Percentiles rank a stretch among this genome's conserved stretches.
Evolutionary conservation across 108 stramenopile species (phyloP).

Genomic region (Cyclotella sp.): DNA sequence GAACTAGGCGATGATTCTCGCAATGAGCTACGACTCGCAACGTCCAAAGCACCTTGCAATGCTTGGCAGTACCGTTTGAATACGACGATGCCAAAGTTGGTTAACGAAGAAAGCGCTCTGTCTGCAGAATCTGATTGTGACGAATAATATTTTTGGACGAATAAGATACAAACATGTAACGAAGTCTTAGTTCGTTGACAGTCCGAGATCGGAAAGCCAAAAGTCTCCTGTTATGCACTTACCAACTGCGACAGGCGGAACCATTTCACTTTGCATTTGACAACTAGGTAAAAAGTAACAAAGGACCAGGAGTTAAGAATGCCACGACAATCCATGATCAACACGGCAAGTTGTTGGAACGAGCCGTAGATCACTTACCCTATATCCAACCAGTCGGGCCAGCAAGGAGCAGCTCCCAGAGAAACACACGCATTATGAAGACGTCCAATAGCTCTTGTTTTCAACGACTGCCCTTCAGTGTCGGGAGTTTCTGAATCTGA

Average conservation of each 20-base stretch:
- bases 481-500: slow-evolving; percentile 30
- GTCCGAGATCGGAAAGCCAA: background rate
- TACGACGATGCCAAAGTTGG: slow-evolving; percentile 50
- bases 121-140: slow-evolving; percentile 46
- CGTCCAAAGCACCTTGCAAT: slow-evolving; percentile 19
- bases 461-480: slow-evolving; percentile 26
- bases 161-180: background rate
- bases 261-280: slow-evolving; percentile 55
- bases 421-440: slow-evolving; percentile 64
- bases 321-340: background rate
- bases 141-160: background rate
- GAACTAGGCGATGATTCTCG: slow-evolving; percentile 15
- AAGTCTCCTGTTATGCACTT: background rate
- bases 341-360: background rate
- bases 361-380: background rate
- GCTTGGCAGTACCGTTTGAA: slow-evolving; percentile 45
- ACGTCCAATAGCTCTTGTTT: slow-evolving; percentile 43
- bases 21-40: background rate
- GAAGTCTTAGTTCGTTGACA: background rate
- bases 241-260: slow-evolving; percentile 38
- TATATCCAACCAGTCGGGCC: slow-evolving; percentile 85
- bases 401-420: slow-evolving; percentile 77
- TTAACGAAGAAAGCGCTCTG: slow-evolving; percentile 52
- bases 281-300: slow-evolving; percentile 20
- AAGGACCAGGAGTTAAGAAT: background rate